Percentiles rank a stretch among this genome's conserved stretches.
These are phyloP conservation scores for Tolypocladium amazonense DNA, from an alignment of 2,329 filamentous ascomycete genomes.

Conservation along the genomic window DNA sequence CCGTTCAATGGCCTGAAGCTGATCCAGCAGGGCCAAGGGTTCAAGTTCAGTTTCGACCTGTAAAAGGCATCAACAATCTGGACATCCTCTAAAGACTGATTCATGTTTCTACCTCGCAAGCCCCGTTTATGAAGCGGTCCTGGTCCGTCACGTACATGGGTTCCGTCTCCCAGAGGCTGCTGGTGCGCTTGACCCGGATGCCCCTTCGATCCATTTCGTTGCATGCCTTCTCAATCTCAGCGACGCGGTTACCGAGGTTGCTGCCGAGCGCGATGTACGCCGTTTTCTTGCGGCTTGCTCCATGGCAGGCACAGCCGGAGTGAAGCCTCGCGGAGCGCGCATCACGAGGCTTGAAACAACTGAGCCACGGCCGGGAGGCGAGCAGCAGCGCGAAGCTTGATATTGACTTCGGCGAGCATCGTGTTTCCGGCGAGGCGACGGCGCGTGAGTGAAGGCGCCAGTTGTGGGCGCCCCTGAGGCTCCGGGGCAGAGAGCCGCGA, in stretches of 20 bases:
- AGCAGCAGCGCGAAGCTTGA: neutral
- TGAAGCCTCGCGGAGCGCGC: conserved; percentile 5
- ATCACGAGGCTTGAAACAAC: neutral
- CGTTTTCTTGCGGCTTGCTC: conserved; percentile 23
- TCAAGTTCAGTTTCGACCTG: conserved; percentile 72
- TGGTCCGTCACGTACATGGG: conserved; percentile 96
- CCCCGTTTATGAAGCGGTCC: conserved; percentile 80
- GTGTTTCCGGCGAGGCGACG: neutral
- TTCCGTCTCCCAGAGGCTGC: conserved; percentile 84
- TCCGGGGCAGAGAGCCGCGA: neutral
- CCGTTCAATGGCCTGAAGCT: conserved; percentile 75
- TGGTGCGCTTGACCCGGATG: conserved; percentile 69
- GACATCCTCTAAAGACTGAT: neutral
- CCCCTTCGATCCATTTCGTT: conserved; percentile 61
- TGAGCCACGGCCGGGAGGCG: neutral
- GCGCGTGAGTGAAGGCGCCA: neutral
- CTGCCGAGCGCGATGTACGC: conserved; percentile 86
- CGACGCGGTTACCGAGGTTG: conserved; percentile 79
- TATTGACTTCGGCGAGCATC: neutral
- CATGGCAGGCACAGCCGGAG: conserved; percentile 24
- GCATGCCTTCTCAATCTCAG: conserved; percentile 77
- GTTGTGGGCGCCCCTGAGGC: neutral
- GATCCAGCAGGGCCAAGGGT: conserved; percentile 66
- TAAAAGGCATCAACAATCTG: neutral
- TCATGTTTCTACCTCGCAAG: conserved; percentile 57